Evolutionary conservation across 495 filamentous ascomycete genomes (phyloP).

Genomic region (Aspergillus ellipticus): DNA sequence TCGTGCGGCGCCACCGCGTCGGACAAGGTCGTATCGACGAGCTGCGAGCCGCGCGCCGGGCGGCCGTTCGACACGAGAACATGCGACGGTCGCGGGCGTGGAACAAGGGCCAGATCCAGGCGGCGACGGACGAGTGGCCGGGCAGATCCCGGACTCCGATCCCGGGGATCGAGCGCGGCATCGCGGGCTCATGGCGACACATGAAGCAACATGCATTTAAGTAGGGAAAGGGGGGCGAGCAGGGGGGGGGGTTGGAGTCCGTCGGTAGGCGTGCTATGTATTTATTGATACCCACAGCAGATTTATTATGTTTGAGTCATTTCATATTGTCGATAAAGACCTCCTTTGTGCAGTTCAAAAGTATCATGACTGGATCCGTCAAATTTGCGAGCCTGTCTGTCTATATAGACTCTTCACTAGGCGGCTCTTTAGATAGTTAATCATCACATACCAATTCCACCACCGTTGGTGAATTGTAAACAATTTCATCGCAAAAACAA

Average conservation of each 20-base stretch:
- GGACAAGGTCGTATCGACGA: conserved; percentile 59
- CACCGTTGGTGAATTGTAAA: no score
- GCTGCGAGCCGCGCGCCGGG: conserved; percentile 34
- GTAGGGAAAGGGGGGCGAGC: conserved; percentile 6
- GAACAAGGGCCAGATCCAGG: conserved; percentile 38
- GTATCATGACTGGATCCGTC: no score
- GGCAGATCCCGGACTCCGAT: conserved; percentile 28
- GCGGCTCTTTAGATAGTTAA: no score
- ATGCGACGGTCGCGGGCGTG: conserved; percentile 38
- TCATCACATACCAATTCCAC: no score
- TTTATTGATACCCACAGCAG: conserved; percentile 21
- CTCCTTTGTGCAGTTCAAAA: no score
- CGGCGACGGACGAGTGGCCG: conserved; percentile 37
- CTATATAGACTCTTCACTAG: no score
- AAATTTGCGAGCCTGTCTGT: no score
- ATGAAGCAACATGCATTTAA: conserved; percentile 41
- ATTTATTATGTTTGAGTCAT: conserved; percentile 1
- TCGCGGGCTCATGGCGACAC: conserved; percentile 39
- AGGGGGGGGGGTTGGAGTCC: neutral
- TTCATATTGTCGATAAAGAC: no score
- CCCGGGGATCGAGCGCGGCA: conserved; percentile 35
- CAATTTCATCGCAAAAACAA: no score
- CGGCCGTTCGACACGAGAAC: conserved; percentile 44
- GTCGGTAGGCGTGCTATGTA: neutral
- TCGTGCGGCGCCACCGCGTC: conserved; percentile 74